Evolutionary conservation across 345 rosid species (phyloP), one percentile per base, ranked within the genome.

Genomic region (Stellera chamaejasme): DNA sequence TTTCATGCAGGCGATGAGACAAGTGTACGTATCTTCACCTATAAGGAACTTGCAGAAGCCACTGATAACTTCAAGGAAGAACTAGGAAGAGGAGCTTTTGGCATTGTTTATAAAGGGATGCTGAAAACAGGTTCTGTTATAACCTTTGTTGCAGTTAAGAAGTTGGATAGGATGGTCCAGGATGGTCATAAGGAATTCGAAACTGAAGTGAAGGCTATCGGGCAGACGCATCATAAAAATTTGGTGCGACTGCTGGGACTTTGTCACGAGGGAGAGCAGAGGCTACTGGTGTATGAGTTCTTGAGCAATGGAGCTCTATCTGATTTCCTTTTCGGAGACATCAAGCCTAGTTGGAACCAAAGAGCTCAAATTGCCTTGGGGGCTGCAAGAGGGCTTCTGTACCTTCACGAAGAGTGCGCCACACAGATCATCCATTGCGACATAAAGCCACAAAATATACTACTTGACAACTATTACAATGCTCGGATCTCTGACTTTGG

Each of bases 401-500:
- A 76, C 39, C 71, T 72, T 16, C 81, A 76, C 27, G 75, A 76
- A 36, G 81, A 72, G 32, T 76, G 81, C 9, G 71, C 69, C 51
- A 71, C 63, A 3, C 72, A 76, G 70, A 76, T 76, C 39, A 48
- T 76, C 27, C 81, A 76, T 23, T 76, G 77, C n/a, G 81, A 76
- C 58, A 69, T 76, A 60, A 76, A 76, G 60, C 81, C 81, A 2
- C 77, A 76, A 44, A 76, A 76, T 25, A 68, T 76, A 41, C 76
- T 77, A 26, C 70, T 74, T 14, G 79, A 74, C 26, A 70, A 58
- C 15, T 52, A 66, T 25, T 74, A 66, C 52, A 51, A 50, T 9
- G 79, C 79, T 43, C 71, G 71, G 57, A 75, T 78, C 27, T 73
- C 82, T 0, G 82, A 77, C 68, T 78, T 74, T 19, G 82, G 79